Conservation (phyloP, 257 asterid species). For the Solanum chiquidenum region DNA sequence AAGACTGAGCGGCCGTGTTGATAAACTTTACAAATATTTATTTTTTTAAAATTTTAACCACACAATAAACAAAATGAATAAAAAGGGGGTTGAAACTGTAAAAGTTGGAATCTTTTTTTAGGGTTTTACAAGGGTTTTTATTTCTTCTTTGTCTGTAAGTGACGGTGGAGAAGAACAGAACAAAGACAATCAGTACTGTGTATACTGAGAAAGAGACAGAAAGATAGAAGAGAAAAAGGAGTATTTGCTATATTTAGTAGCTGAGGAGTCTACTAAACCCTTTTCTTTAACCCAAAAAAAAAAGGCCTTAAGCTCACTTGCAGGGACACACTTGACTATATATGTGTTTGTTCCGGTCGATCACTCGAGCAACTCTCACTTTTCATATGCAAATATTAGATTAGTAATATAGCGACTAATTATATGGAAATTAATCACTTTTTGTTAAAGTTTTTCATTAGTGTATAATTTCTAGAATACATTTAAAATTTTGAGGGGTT, state of each 20-base stretch:
- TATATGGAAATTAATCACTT: background rate
- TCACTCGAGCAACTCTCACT: no score
- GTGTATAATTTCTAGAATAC: background rate
- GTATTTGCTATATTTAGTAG: background rate
- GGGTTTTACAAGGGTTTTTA: constrained; percentile 9
- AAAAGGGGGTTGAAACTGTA: background rate
- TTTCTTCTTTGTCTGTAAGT: background rate
- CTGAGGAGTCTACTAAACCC: background rate
- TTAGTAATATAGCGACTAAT: background rate
- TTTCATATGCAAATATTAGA: background rate
- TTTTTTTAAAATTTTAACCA: background rate
- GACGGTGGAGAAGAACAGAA: background rate
- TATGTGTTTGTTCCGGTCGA: no score
- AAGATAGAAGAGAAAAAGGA: background rate
- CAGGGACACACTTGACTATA: no score
- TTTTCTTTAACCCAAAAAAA: background rate
- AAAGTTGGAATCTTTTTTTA: background rate
- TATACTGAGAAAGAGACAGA: background rate
- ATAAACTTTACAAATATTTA: constrained; percentile 1
- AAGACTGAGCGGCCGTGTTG: constrained; percentile 65
- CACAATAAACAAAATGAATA: background rate
- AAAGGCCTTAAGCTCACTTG: background rate
- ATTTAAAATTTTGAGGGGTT: background rate
- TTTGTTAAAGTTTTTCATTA: background rate
- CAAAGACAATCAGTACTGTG: background rate